Conservation (phyloP, 2,329 filamentous ascomycete species). For the Graphiopsis chlorocephala region DNA sequence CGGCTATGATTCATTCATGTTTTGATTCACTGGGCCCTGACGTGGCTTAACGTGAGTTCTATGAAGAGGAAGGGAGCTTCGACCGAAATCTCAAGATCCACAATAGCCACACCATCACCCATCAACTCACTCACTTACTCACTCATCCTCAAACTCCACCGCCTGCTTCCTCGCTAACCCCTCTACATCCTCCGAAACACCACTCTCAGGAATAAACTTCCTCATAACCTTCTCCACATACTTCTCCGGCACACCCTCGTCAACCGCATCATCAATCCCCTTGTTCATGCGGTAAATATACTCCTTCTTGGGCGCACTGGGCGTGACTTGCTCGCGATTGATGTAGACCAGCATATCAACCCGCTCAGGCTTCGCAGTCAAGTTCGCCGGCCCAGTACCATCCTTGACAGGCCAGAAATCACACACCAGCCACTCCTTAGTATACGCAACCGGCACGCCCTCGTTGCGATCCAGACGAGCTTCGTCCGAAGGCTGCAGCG, state of each 20-base stretch:
- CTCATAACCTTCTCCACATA: conserved; percentile 59
- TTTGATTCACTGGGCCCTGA: neutral
- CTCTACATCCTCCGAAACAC: conserved; percentile 25
- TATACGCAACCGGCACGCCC: conserved; percentile 61
- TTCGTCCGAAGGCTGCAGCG: conserved; percentile 52
- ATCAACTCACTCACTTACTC: neutral
- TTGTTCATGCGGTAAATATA: conserved; percentile 64
- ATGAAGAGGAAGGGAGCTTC: neutral
- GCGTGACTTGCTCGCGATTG: conserved; percentile 44
- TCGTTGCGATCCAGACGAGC: conserved; percentile 55
- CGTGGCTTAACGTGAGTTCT: too few species aligned
- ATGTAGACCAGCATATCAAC: conserved; percentile 58
- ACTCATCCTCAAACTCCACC: conserved; percentile 28
- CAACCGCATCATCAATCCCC: conserved; percentile 59
- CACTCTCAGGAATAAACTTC: conserved; percentile 44
- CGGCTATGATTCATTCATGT: neutral
- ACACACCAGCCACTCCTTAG: conserved; percentile 50
- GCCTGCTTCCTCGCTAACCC: conserved; percentile 40
- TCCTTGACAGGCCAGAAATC: conserved; percentile 41
- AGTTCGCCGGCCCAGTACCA: conserved; percentile 24
- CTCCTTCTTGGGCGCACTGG: conserved; percentile 51
- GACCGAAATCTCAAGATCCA: neutral
- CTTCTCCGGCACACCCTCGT: conserved; percentile 50
- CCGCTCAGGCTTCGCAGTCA: conserved; percentile 23
- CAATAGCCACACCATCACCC: neutral